phyloP scores from a whole-genome alignment of 1,139 yeast species.

The Saccharomyces hybrid region DNA sequence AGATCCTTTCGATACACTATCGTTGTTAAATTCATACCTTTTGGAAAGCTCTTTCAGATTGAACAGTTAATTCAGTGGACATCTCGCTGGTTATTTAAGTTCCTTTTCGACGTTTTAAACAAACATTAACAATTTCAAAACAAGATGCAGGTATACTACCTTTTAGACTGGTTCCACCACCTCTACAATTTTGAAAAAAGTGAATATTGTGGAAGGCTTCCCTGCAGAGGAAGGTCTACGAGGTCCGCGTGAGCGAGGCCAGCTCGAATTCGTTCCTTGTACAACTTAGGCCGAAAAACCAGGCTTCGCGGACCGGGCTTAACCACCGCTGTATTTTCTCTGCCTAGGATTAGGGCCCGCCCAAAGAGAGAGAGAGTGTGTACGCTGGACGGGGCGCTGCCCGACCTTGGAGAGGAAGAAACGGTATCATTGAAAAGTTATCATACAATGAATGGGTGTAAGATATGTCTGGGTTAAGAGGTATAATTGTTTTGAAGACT shows the following conservation, averaged over 20 bases:
- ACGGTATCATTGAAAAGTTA: not conserved
- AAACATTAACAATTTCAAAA: not conserved
- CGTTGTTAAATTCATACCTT: slow-evolving; percentile 59
- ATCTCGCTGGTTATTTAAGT: slow-evolving; percentile 43
- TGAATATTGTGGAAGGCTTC: not conserved
- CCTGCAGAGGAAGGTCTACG: not conserved
- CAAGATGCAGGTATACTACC: not conserved
- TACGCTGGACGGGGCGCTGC: not conserved
- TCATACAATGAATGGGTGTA: not conserved
- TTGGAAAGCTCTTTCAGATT: slow-evolving; percentile 87
- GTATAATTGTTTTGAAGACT: not conserved
- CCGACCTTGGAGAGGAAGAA: not conserved
- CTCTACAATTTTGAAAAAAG: not conserved
- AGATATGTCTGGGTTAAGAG: not conserved
- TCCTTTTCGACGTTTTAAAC: slow-evolving; percentile 9
- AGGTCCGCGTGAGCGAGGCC: not conserved
- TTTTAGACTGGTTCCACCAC: not conserved
- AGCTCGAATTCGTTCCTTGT: not conserved
- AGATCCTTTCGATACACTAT: not conserved
- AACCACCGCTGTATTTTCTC: not conserved
- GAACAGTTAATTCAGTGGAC: slow-evolving; percentile 75
- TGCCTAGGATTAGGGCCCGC: not conserved
- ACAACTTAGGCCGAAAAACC: not conserved
- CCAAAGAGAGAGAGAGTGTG: not conserved
- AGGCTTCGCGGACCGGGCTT: not conserved